Evolutionary conservation across 441 rosid genomes (phyloP).

Genomic region (Erysimum cheiri): DNA sequence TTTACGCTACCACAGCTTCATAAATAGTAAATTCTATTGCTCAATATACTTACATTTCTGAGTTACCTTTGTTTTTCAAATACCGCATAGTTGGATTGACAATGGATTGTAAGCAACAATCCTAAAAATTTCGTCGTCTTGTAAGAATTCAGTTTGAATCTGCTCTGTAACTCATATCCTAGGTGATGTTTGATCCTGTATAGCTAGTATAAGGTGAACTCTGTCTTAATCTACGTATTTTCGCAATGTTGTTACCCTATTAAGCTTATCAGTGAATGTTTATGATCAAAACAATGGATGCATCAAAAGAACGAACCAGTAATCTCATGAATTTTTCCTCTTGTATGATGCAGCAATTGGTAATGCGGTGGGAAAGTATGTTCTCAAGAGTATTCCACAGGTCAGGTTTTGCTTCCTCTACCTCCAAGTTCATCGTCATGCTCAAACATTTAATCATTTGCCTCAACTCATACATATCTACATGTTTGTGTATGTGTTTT

Average conservation of each 20-base stretch:
- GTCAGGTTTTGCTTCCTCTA: slow-evolving; percentile 31
- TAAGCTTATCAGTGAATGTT: slow-evolving; percentile 21
- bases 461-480: not conserved
- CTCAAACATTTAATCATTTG: slow-evolving; percentile 6
- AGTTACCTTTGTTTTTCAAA: not conserved
- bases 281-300: slow-evolving; percentile 4
- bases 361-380: slow-evolving; percentile 42
- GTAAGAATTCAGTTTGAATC: slow-evolving; percentile 4
- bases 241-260: not conserved
- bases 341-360: slow-evolving; percentile 50
- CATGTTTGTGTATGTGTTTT: not conserved
- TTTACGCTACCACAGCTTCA: slow-evolving; percentile 53
- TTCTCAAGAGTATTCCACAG: slow-evolving; percentile 66
- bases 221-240: not conserved
- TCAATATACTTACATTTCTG: not conserved
- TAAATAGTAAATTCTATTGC: slow-evolving; percentile 47
- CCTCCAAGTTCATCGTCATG: not conserved
- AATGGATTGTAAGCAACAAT: not conserved
- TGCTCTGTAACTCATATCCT: slow-evolving; percentile 20
- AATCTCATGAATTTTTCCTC: not conserved
- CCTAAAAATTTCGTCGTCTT: not conserved
- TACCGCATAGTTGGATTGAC: not conserved
- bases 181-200: slow-evolving; percentile 5
- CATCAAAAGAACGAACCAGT: slow-evolving; percentile 4
- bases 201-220: not conserved